Percentiles rank a stretch among this genome's conserved stretches.
phyloP scores from a whole-genome alignment of 148 eudicot genomes.

The Camellia granthamiana region DNA sequence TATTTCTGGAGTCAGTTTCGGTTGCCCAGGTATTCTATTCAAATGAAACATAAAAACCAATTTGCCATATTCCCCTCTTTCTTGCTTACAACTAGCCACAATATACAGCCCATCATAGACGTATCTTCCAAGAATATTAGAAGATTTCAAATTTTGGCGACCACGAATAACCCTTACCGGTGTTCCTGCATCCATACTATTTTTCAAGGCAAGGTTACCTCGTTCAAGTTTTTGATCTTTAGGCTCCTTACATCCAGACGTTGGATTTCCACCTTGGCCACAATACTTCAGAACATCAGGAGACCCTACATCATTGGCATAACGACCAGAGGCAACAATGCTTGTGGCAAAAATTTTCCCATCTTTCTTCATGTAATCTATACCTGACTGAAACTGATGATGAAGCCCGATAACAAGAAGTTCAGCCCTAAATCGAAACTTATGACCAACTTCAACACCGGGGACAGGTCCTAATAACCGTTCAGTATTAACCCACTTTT shows the following conservation, averaged over 20 bases:
- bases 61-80: conserved; percentile 28
- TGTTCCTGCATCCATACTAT: conserved; percentile 37
- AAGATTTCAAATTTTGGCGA: not conserved
- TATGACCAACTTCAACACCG: conserved; percentile 53
- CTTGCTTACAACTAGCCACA: conserved; percentile 29
- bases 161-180: conserved; percentile 55
- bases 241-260: conserved; percentile 5
- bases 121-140: conserved; percentile 8
- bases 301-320: conserved; percentile 27
- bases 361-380: conserved; percentile 33
- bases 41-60: conserved; percentile 43
- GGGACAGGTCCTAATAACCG: conserved; percentile 28
- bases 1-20: not conserved
- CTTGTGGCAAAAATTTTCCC: conserved; percentile 39
- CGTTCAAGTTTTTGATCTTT: conserved; percentile 48
- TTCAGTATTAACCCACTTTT: conserved; percentile 23
- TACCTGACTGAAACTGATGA: conserved; percentile 29
- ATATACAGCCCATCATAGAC: conserved; percentile 58
- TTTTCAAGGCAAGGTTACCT: conserved; percentile 55
- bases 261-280: conserved; percentile 53
- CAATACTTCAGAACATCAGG: conserved; percentile 30
- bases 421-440: conserved; percentile 38
- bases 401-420: conserved; percentile 53
- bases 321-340: conserved; percentile 43
- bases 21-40: conserved; percentile 34